Evolutionary conservation across 345 rosid species (phyloP).

Genomic region (Psidium guajava): DNA sequence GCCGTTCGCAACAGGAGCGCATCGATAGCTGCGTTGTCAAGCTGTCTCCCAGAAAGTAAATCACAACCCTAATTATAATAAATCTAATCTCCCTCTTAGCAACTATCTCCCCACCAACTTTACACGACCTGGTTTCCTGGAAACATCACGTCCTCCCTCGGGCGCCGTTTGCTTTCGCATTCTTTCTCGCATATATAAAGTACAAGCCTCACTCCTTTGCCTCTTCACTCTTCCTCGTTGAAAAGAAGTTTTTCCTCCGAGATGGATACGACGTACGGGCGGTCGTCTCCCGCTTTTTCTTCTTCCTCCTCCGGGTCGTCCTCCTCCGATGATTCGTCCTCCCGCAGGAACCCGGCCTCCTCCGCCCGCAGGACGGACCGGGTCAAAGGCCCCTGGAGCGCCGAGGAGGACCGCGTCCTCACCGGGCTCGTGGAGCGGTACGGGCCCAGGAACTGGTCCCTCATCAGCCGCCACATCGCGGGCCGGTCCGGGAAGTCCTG

Average conservation of each 20-base stretch:
- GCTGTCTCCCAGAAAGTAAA: background rate
- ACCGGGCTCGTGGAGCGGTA: slow-evolving; percentile 33
- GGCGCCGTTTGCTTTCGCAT: background rate
- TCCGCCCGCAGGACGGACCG: slow-evolving; percentile 6
- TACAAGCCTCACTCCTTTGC: background rate
- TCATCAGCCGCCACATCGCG: slow-evolving; percentile 38
- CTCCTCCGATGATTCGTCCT: slow-evolving; percentile 1
- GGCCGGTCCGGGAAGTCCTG: slow-evolving; percentile 65
- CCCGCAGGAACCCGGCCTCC: background rate
- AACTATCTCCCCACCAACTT: background rate
- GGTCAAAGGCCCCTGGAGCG: slow-evolving; percentile 52
- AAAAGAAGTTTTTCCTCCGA: background rate
- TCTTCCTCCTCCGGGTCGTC: background rate
- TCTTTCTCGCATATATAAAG: background rate
- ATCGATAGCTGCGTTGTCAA: background rate
- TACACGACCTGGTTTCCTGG: slow-evolving; percentile 5
- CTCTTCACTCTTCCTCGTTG: background rate
- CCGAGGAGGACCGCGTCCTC: slow-evolving; percentile 41
- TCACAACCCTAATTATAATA: background rate
- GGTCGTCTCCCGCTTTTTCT: background rate
- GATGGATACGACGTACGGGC: background rate
- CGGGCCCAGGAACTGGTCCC: slow-evolving; percentile 59
- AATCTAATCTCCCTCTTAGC: background rate
- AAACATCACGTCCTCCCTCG: background rate
- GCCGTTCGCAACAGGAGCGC: background rate